A percentile compares a stretch with the other conserved stretches of the same genome.
phyloP scores from a whole-genome alignment of 177 flowering plant genomes.

The Vitis hybrid region DNA sequence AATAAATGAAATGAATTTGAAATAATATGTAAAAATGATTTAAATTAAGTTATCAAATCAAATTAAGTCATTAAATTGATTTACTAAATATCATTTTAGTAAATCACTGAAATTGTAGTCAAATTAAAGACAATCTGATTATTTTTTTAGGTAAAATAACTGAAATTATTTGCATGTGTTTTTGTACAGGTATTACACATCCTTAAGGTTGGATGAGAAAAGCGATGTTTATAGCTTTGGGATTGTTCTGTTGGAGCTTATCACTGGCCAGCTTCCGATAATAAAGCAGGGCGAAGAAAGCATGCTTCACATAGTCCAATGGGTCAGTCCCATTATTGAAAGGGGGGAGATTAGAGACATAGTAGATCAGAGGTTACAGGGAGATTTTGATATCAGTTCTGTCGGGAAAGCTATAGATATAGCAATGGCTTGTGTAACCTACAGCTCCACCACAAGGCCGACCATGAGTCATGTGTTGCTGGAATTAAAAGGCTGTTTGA shows the following conservation, averaged over 20 bases:
- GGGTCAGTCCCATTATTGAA: conserved; percentile 10
- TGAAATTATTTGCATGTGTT: too few relatives aligned
- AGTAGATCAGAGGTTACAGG: conserved; percentile 25
- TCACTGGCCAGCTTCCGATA: conserved; percentile 9
- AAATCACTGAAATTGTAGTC: too few relatives aligned
- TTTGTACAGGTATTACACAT: too few relatives aligned
- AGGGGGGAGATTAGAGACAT: conserved; percentile 18
- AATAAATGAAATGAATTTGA: too few relatives aligned
- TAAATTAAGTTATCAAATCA: too few relatives aligned
- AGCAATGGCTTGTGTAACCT: conserved; percentile 28
- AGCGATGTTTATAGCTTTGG: conserved; percentile 22
- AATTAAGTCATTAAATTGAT: too few relatives aligned
- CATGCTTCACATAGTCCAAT: conserved; percentile 10
- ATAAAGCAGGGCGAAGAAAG: neutral
- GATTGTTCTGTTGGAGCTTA: conserved; percentile 20
- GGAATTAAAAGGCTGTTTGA: conserved; percentile 25
- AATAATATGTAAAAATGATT: too few relatives aligned
- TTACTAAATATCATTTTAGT: too few relatives aligned
- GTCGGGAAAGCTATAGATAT: conserved; percentile 23
- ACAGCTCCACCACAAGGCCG: conserved; percentile 16
- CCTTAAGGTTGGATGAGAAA: neutral
- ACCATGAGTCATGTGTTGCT: conserved; percentile 21
- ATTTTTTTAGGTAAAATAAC: too few relatives aligned
- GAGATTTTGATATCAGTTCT: conserved; percentile 18
- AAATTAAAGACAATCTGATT: too few relatives aligned